Base-by-base conservation (phyloP, 2,329 filamentous ascomycete genomes). In the Fusarium sp. region DNA sequence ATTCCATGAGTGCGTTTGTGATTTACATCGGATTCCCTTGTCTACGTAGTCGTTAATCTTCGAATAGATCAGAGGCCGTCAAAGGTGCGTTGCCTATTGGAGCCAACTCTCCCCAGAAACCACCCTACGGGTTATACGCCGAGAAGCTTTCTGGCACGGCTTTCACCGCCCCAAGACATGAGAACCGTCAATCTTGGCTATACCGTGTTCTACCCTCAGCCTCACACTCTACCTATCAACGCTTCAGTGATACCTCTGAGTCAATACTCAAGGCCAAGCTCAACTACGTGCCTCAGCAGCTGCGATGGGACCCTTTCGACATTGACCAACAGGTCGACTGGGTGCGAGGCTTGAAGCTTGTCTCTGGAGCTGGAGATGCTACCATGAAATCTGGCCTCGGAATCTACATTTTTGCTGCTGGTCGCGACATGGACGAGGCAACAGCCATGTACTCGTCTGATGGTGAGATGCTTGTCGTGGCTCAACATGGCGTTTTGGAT, bases 371-470 rank as follows among this genome's bases (percentile, higher is more conserved):
- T 0, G 94, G 94, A 11, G 91, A 96, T 72, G 90, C 93, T 0
- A 91, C 91, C 0, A 86, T 91, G 77, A 97, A 97, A 80, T 84
- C 87, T 7, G 94, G 94, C 0, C 75, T 97, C n/a, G 93, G 92
- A 15, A 94, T 96, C 55, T 90, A 92, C 77, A 88, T 96, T 56
- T 97, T 92, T 75, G 90, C 91, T 1, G 92, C 91, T 0, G 92
- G 92, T 11, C 89, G 87, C 73, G 89, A 90, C 75, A 97, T 97
- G 94, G 84, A 84, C 44, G 80, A 84, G 11, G 86, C 87, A 22
- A 85, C 91, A 51, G 93, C 93, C 1, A 94, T 94, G 79, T 97
- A 94, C 83, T 94, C 91, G 6, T 91, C 93, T 0, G 92, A 95
- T 74, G 92, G 92, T 9, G 92, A 95, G 77, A 87, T 93, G 73